Evolutionary conservation across 441 rosid species (phyloP), one percentile per base, ranked within the genome.

Genomic region (Erodium moschatum): DNA sequence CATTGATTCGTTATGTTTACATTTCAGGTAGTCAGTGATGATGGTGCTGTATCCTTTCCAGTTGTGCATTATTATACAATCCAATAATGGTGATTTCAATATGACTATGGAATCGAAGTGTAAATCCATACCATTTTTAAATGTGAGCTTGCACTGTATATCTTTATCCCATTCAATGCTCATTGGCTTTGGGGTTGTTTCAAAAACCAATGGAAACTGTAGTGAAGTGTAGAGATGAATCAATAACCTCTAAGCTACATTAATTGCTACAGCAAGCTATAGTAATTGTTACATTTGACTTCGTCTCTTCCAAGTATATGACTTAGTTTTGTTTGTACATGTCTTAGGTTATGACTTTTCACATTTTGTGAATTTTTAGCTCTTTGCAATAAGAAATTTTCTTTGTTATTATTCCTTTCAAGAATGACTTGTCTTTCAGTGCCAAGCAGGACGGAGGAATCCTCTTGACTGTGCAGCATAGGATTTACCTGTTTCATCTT

Each of bases 41-140:
- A 89, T 70, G 98, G 96, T 73, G 81, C 95, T 85, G 96, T 90
- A 93, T 93, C 97, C 97, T 78, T 81, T 19, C 21, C 62, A 5
- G 27, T 50, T 58, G 11, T n/a, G 4, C 58, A 50, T 50, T 50
- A 16, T 50, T 50, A n/a, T 50, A 48, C 54, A 13, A 13, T 48
- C 5, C 4, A n/a, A 48, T 48, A 13, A 12, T 73, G 66, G 54
- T 48, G 29, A 38, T 71, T 60, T 52, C 24, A 6, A 3, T 66
- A 38, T 38, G 44, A 8, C 6, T 38, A 38, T 38, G 7, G 7
- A 38, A 9, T 38, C 44, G 0, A 38, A 38, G 44, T 48, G 15
- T 48, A 48, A 48, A 48, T 12, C 4, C 15, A 2, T 48, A 12
- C 15, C 11, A 13, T 13, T 48, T 9, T 38, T 1, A 48, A 48